These are phyloP conservation scores for Fusarium heterosporum DNA, from an alignment of 2,329 filamentous ascomycete species.

Conservation along the genomic window DNA sequence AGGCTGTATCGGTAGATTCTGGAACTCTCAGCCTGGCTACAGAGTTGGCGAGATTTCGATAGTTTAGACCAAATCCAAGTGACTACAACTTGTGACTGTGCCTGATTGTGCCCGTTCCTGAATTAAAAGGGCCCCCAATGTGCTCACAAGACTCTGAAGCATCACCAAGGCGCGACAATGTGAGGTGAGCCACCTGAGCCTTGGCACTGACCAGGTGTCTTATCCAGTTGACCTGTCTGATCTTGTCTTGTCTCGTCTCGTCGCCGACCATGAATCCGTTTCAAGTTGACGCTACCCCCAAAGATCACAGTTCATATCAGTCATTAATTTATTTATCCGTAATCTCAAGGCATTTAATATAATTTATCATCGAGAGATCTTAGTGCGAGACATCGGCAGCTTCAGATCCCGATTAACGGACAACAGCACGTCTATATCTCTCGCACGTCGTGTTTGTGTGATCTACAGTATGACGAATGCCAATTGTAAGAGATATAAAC, in stretches of 20 bases:
- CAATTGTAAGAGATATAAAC: neutral
- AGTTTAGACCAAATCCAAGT: neutral
- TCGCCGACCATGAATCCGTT: constrained; percentile 26
- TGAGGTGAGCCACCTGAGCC: constrained; percentile 27
- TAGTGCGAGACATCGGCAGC: constrained; percentile 22
- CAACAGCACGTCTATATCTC: constrained; percentile 11
- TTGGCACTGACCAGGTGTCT: constrained; percentile 28
- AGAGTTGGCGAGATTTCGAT: constrained; percentile 8
- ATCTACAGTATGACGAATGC: constrained; percentile 27
- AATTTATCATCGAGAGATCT: constrained; percentile 3
- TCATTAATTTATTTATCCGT: neutral
- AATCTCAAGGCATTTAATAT: constrained; percentile 14
- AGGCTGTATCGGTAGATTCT: neutral
- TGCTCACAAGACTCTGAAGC: neutral
- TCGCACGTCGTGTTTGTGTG: constrained; percentile 16
- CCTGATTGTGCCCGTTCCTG: neutral
- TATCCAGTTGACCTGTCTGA: neutral
- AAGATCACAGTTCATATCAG: neutral
- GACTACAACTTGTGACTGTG: neutral
- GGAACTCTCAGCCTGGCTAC: neutral
- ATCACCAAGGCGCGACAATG: neutral
- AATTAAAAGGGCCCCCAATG: neutral
- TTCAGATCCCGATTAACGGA: constrained; percentile 28
- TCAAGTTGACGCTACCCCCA: constrained; percentile 23
- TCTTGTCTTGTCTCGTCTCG: constrained; percentile 13